Evolutionary conservation across 352 stramenopile species (phyloP), one percentile per base, ranked within the genome.

Genomic region (Phytophthora multivora): DNA sequence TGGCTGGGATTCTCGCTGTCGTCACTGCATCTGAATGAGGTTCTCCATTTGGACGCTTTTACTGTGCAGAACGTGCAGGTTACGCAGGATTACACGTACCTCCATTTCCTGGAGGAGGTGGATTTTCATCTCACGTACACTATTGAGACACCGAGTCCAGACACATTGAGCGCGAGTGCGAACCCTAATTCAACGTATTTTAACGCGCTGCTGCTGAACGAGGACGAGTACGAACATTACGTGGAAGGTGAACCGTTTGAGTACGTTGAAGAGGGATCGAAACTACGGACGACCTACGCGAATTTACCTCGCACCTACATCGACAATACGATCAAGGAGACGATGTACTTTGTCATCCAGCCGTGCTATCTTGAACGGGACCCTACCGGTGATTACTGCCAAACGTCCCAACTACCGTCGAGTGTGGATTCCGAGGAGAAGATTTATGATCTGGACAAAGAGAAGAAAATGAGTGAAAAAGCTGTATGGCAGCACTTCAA

Each of bases 31-130:
- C 68, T 61, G 39, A 83, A 84, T 38, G 80, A 87, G 45, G 78
- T 90, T 53, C 66, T 90, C 15, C 80, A 90, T 18, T 51, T 90
- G 13, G 80, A 88, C 45, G 80, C 80, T 23, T 88, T 90, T 30
- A 65, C 69, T 1, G 71, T 75, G 15, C 31, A 83, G 8, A 63
- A 87, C 49, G 78, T 88, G 2, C 60, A 78, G 11, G 39, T 90
- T 8, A 77, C 63, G 5, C 33, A 78, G 18, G 76, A 90, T 46
- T 88, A 76, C 15, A 78, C 77, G 48, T 88, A 73, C 42, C 51
- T 90, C 15, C 69, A 84, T 23, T 43, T 90, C 8, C 65, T 72
- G 6, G 80, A 90, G 39, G 76, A 88, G 51, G 80, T 90, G 9
- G 64, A 66, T 13, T 83, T 90, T 47, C 69, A 78, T 13, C 48